Evolutionary conservation across 2,329 filamentous ascomycete genomes (phyloP), one percentile per base, ranked within the genome.

Genomic region (Raffaelea deltoideospora): DNA sequence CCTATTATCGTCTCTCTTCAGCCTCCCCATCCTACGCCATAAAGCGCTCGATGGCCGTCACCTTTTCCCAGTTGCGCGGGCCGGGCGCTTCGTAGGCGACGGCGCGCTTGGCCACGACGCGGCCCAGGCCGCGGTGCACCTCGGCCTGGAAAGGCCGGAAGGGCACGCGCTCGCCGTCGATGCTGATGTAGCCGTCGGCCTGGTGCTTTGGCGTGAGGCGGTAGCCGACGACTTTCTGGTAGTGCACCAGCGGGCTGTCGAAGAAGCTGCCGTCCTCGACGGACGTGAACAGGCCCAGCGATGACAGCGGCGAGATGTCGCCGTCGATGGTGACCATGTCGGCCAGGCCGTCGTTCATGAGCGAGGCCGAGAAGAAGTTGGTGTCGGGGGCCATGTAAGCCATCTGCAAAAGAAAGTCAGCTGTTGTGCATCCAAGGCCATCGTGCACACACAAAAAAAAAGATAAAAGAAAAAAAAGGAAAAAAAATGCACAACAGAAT

Each of bases 71-170:
- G 34, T 60, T 54, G 9, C 47, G 43, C 3, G 71, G 72, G 0
- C 74, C 73, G 2, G 60, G 58, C 0, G 67, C 64, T 49, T 93
- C 85, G 53, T 85, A 94, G 38, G 69, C 58, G 41, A 76, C 81
- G 40, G 76, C 81, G 21, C 65, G 72, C 57, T 79, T 84, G 34
- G 83, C 84, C 44, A 96, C 62, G n/a, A 88, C 81, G 4, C 81
- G 84, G 1, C 84, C 90, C 19, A 98, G 63, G 0, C 79, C 81
- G 36, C 64, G 70, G 54, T 95, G 85, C 7, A 95, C 68, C 58
- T 98, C 90, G 3, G 78, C 84, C 61, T 98, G 90, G 53, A 95
- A 92, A 0, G 84, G 80, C 48, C 79, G 79, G 53, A 93, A 96
- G 0, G 85, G 81, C 3, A 93, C 67, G 37, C 72, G 69, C 59